Evolutionary conservation across 129 eudicot genomes (phyloP), one percentile per base, ranked within the genome.

Genomic region (Calendula officinalis): DNA sequence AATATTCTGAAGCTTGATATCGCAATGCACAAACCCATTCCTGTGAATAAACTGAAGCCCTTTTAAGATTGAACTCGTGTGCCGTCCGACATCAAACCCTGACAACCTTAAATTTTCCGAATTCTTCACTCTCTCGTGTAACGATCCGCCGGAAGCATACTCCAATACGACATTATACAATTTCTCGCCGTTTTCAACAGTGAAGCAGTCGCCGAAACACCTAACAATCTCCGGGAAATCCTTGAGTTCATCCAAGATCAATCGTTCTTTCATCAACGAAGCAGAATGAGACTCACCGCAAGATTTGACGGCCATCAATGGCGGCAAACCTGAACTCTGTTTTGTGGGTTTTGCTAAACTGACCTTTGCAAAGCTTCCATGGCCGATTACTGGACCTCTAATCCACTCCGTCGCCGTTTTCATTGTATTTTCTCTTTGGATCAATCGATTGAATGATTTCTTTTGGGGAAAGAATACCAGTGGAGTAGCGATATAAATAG

Each of bases 351-450:
- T 74, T n/a, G 95, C 97, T 36, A 86, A 71, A 69, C 43, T 81
- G 57, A 89, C 97, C 13, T 69, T 79, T 7, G 79, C 95, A 17
- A 86, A 89, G 58, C 86, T 86, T 48, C 97, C 97, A 30, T 80
- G 82, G 22, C 97, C 97, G 11, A 89, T 37, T 42, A 11, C 60
- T 32, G 76, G 78, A 8, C 90, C 90, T 22, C 96, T 79, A 1
- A 78, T 52, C 94, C 96, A 89, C 58, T 83, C 87, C 97, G 80
- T 84, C 3, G 40, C 8, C 16, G 55, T 55, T 6, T 56, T 16
- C 45, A 44, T 36, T 2, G 40, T 5, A 3, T 33, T 33, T 8
- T 66, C 11, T 53, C 30, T 22, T 22, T 22, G 30, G 30, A 22
- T 22, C 30, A 2, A 22, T 22, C 30, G 30, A 22, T 22, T 22